Base-by-base conservation (phyloP, 148 eudicot species). In the Pharnaceum exiguum region DNA sequence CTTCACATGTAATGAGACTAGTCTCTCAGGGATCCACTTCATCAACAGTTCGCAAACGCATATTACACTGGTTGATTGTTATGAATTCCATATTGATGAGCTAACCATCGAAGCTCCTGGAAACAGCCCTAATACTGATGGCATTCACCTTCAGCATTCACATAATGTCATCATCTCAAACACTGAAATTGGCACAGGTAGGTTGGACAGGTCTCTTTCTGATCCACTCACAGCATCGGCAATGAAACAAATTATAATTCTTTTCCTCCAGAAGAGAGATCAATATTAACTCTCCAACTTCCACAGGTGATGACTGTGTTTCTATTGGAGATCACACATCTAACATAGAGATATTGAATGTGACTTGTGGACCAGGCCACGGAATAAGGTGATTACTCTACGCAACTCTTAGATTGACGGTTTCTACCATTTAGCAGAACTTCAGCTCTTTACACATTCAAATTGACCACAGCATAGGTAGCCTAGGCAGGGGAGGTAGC, bases 331-430 rank as follows among this genome's bases (percentile, higher is more conserved):
- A 84, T 71, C 44, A 63, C 62, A 71, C 66, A n/a, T 81, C 70
- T 54, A 38, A 81, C 45, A 46, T 84, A 16, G 57, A 68, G 24
- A 66, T 84, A 59, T 11, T 27, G 36, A 71, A 81, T 66, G 36
- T 84, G 39, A 59, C 68, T 24, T 84, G 90, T 67, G 86, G 90
- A 71, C 90, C 90, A 23, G 90, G 90, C 47, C 90, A 84, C 57
- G 90, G 90, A 16, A 60, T 84, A 39, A 84, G 90, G 90, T 77
- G 18, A 62, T 53, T 47, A 46, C n/a, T n/a, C n/a, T n/a, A n/a
- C 45, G 25, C 1, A 5, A n/a, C 7, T 11, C n/a, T 1, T 25
- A 12, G 16, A n/a, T 43, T n/a, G 16, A 29, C 22, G 27, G 27
- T 19, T 1, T 5, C 11, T 2, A 13, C 1, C 27, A 29, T 19